Evolutionary conservation across 257 asterid species (phyloP).

Genomic region (Fraxinus anomala): DNA sequence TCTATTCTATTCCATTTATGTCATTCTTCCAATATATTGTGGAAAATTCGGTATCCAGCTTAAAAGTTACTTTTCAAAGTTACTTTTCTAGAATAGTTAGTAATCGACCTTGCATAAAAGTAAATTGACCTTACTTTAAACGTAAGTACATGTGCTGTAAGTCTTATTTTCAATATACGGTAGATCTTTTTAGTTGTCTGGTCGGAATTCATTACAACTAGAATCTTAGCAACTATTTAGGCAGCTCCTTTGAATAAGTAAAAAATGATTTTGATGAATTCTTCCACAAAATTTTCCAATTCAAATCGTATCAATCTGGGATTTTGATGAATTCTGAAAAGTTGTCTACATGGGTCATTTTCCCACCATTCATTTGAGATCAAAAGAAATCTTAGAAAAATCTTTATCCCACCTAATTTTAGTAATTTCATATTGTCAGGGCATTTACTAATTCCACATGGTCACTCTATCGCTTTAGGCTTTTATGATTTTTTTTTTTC

Average conservation of each 20-base stretch:
- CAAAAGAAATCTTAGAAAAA: constrained; percentile 45
- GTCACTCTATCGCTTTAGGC: neutral
- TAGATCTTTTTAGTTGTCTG: neutral
- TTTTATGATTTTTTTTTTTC: neutral
- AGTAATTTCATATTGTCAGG: constrained; percentile 34
- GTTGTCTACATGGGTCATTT: constrained; percentile 35
- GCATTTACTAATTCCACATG: constrained; percentile 35
- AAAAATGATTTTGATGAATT: neutral
- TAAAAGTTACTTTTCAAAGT: neutral
- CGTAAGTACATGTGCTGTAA: too few relatives aligned
- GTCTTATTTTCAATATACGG: neutral
- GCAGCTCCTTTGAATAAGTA: neutral
- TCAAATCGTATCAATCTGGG: constrained; percentile 15
- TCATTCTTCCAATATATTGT: neutral
- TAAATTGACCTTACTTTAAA: neutral
- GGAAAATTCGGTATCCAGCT: neutral
- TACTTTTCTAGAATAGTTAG: neutral
- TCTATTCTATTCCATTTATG: neutral
- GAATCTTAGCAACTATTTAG: too few relatives aligned
- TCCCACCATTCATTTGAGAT: constrained; percentile 50
- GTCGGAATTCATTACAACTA: too few relatives aligned
- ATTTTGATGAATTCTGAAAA: constrained; percentile 33
- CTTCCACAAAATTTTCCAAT: constrained; percentile 1
- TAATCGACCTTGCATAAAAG: neutral
- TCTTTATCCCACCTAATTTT: constrained; percentile 45